Evolutionary conservation across 768 basidiomycete genomes (phyloP), one percentile per base, ranked within the genome.

Genomic region (Lentinula guzmanii): DNA sequence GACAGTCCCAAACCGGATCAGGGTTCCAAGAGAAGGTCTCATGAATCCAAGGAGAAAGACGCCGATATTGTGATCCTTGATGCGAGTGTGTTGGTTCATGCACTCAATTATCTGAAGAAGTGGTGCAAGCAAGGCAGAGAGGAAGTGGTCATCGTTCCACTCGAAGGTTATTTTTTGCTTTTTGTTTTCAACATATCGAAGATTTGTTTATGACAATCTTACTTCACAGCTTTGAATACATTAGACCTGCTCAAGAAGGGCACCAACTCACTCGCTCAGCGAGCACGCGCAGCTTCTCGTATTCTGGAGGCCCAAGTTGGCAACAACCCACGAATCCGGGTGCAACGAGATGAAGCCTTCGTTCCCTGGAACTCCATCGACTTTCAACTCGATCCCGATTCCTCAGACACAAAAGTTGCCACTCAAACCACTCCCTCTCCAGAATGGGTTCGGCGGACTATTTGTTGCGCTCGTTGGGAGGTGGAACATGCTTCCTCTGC

Each of bases 221-320:
- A 42, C 33, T 48, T 62, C 42, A 28, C 70, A 96, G 94, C 90
- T 8, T 80, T 97, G 31, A 95, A 94, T 68, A 95, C 94, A 0
- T 81, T 97, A 2, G 95, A 97, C 70, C 76, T 95, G 1, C 82
- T 96, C 68, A 97, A 97, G 82, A 97, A 96, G 70, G 94, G 94
- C 1, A 86, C 87, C 0, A 89, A 81, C 31, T 75, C 83, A 0
- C 80, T 93, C 10, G 92, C 94, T 0, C 85, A 90, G 69, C 86
- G 87, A 31, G 94, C 94, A 1, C 89, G 95, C 21, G 80, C 88
- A 0, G 95, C 94, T 11, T 93, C 94, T 10, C 87, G 95, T 24
- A 86, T 93, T 57, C 82, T 97, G 46, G 95, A 97, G 71, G 86
- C 87, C 0, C 89, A 92, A 72, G 91, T 94, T 42, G 92, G 92